phyloP scores from a whole-genome alignment of 164 flowering plant genomes.

The Dillenia suffruticosa region DNA sequence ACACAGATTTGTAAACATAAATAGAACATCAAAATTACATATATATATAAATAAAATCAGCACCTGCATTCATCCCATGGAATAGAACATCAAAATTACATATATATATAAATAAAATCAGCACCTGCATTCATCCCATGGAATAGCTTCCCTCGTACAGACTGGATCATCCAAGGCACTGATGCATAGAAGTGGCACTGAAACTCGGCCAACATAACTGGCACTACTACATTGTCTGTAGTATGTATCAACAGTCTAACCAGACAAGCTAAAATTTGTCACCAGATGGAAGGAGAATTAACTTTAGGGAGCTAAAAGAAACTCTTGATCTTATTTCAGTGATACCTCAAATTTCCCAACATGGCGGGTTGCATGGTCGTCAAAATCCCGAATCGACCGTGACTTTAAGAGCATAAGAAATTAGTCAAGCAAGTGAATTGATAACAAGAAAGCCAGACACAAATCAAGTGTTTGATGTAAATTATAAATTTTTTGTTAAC shows the following conservation, averaged over 20 bases:
- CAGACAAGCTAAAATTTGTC: conserved; percentile 14
- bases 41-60: not conserved
- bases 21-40: not conserved
- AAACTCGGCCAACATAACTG: conserved; percentile 54
- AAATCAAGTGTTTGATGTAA: too few species aligned
- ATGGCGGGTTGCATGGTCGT: conserved; percentile 75
- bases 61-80: conserved; percentile 99
- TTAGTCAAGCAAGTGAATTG: not conserved
- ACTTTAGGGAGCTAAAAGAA: not conserved
- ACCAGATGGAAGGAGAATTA: conserved; percentile 3
- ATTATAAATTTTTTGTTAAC: too few species aligned
- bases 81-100: conserved; percentile 37
- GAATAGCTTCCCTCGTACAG: conserved; percentile 93
- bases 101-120: not conserved
- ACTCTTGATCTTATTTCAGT: not conserved
- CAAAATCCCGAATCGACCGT: conserved; percentile 87
- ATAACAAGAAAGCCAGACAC: too few species aligned
- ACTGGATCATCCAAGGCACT: conserved; percentile 97
- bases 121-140: conserved; percentile 99
- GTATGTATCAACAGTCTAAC: conserved; percentile 89
- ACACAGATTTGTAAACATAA: not conserved
- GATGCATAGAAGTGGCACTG: conserved; percentile 89
- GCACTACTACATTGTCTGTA: conserved; percentile 82
- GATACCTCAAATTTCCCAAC: conserved; percentile 90
- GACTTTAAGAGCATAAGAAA: conserved; percentile 43